Conservation (phyloP, 495 filamentous ascomycete genomes). For the Choiromyces venosus region DNA sequence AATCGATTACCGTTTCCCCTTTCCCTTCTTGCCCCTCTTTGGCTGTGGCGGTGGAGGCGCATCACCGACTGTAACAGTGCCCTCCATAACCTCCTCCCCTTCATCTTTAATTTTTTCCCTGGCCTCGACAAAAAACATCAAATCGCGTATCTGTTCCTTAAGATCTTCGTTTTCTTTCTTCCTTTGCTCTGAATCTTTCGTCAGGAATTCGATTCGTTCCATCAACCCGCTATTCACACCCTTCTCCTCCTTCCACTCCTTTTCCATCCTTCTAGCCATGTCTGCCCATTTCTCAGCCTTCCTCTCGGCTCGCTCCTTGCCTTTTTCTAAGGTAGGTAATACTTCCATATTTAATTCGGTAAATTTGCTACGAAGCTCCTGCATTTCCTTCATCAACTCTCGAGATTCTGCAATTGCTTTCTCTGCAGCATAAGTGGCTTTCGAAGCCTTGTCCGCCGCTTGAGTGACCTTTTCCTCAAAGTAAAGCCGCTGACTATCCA, state of each 20-base stretch:
- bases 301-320: slow-evolving; percentile 60
- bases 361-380: slow-evolving; percentile 54
- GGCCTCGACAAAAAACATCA: slow-evolving; percentile 81
- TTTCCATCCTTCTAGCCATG: slow-evolving; percentile 68
- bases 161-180: slow-evolving; percentile 57
- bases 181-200: slow-evolving; percentile 52
- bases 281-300: slow-evolving; percentile 65
- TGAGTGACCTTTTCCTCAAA: slow-evolving; percentile 91
- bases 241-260: slow-evolving; percentile 82
- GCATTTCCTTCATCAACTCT: slow-evolving; percentile 51
- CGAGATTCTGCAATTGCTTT: slow-evolving; percentile 54
- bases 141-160: slow-evolving; percentile 80
- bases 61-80: slow-evolving; percentile 42
- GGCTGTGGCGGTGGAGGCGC: slow-evolving; percentile 27
- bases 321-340: slow-evolving; percentile 62
- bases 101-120: slow-evolving; percentile 71
- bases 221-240: slow-evolving; percentile 71
- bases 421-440: slow-evolving; percentile 62
- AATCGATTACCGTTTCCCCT: slow-evolving; percentile 22
- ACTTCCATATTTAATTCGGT: slow-evolving; percentile 53
- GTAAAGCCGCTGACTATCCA: slow-evolving; percentile 86
- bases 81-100: slow-evolving; percentile 57
- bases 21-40: slow-evolving; percentile 36
- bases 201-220: slow-evolving; percentile 64
- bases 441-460: slow-evolving; percentile 81